Conservation (phyloP, 495 filamentous ascomycete species). For the Chaetomium fimeti region DNA sequence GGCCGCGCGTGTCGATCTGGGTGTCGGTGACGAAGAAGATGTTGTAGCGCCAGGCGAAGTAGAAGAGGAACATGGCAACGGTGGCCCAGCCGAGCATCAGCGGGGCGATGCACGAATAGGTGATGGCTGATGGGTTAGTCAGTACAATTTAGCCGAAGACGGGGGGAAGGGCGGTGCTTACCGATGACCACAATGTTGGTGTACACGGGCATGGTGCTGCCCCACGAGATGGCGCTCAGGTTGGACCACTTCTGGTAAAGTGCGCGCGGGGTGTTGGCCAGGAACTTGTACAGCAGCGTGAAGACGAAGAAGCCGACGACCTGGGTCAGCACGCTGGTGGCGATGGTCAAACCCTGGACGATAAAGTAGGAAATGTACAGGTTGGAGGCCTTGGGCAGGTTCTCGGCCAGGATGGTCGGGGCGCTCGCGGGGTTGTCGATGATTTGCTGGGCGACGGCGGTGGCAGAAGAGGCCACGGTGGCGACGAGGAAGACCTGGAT, state of each 20-base stretch:
- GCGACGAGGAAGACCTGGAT: slow-evolving; percentile 91
- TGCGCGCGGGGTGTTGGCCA: slow-evolving; percentile 57
- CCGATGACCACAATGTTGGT: slow-evolving; percentile 86
- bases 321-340: slow-evolving; percentile 71
- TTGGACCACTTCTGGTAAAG: slow-evolving; percentile 61
- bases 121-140: slow-evolving; percentile 56
- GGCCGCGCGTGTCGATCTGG: slow-evolving; percentile 84
- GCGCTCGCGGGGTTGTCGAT: slow-evolving; percentile 58
- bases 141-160: background rate
- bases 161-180: slow-evolving; percentile 28
- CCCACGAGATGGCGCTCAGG: slow-evolving; percentile 72
- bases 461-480: slow-evolving; percentile 73
- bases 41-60: slow-evolving; percentile 94
- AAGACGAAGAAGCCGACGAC: slow-evolving; percentile 75
- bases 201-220: slow-evolving; percentile 82
- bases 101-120: slow-evolving; percentile 88
- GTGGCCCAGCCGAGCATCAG: slow-evolving; percentile 84
- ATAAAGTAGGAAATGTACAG: slow-evolving; percentile 97
- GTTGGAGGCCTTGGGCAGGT: slow-evolving; percentile 80
- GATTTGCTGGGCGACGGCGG: slow-evolving; percentile 63
- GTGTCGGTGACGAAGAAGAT: slow-evolving; percentile 87
- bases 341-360: slow-evolving; percentile 85
- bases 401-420: slow-evolving; percentile 65
- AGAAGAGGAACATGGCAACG: slow-evolving; percentile 81
- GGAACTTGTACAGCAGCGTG: slow-evolving; percentile 67